phyloP scores from a whole-genome alignment of 2,329 filamentous ascomycete genomes.

The Byssoonygena ceratinophila region DNA sequence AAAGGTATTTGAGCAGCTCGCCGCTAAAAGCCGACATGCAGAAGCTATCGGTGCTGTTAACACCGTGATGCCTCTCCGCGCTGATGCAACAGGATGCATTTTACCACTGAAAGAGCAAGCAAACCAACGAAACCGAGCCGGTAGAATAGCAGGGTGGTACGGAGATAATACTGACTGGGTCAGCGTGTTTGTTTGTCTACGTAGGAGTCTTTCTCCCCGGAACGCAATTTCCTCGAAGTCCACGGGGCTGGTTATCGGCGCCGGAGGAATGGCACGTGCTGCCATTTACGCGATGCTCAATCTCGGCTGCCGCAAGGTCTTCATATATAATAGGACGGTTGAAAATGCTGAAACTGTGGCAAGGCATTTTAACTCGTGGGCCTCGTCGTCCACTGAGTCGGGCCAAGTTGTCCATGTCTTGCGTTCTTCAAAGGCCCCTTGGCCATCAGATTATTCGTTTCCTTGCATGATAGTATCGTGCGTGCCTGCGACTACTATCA shows the following conservation, averaged over 20 bases:
- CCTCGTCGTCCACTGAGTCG: not conserved
- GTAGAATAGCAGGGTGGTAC: conserved; percentile 58
- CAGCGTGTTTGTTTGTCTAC: conserved; percentile 62
- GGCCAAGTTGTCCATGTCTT: conserved; percentile 21
- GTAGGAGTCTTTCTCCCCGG: conserved; percentile 60
- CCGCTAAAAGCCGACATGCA: conserved; percentile 60
- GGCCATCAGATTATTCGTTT: conserved; percentile 22
- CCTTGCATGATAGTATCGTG: conserved; percentile 32
- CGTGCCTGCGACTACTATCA: conserved; percentile 31
- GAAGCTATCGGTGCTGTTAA: conserved; percentile 67
- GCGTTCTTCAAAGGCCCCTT: conserved; percentile 19
- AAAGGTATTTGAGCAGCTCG: conserved; percentile 54
- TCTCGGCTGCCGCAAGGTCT: conserved; percentile 31
- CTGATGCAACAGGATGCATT: conserved; percentile 1
- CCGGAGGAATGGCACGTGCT: conserved; percentile 42
- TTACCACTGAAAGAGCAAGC: conserved; percentile 4
- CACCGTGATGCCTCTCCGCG: conserved; percentile 59
- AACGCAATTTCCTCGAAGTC: conserved; percentile 49
- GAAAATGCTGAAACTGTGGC: conserved; percentile 29
- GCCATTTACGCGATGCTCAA: conserved; percentile 34
- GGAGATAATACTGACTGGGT: conserved; percentile 79
- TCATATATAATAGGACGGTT: conserved; percentile 30
- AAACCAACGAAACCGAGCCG: conserved; percentile 49
- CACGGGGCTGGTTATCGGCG: conserved; percentile 52
- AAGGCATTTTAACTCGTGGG: conserved; percentile 29